These are phyloP conservation scores for Yamadazyma ubonensis DNA, from an alignment of 805 yeast species.

Conservation along the genomic window DNA sequence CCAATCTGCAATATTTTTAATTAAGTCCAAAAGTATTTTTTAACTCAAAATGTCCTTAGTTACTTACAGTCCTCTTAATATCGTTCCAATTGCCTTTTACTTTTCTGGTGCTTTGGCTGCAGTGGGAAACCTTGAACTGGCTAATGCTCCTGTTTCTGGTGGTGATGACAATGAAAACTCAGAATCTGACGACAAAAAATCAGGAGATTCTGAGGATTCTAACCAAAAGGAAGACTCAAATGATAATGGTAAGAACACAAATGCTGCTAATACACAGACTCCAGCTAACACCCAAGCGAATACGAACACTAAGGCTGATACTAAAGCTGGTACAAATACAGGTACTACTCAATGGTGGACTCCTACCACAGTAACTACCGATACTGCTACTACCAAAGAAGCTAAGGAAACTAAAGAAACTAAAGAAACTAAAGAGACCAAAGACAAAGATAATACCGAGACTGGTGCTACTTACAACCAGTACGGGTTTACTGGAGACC, in stretches of 20 bases:
- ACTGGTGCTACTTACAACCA: constrained; percentile 32
- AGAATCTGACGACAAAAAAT: background rate
- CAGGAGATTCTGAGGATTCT: background rate
- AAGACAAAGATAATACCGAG: constrained; percentile 14
- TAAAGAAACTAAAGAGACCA: constrained; percentile 10
- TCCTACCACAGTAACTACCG: constrained; percentile 15
- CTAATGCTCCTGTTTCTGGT: background rate
- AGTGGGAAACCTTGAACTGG: constrained; percentile 15
- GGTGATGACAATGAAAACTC: constrained; percentile 5
- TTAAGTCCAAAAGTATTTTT: background rate
- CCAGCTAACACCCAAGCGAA: constrained; percentile 11
- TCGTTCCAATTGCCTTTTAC: constrained; percentile 5
- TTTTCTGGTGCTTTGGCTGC: constrained; percentile 4
- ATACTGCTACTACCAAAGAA: constrained; percentile 14
- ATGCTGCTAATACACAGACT: constrained; percentile 8
- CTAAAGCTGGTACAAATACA: constrained; percentile 7
- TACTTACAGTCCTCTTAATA: background rate
- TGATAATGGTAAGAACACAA: constrained; percentile 10
- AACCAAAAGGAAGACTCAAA: constrained; percentile 8
- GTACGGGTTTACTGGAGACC: constrained; percentile 44
- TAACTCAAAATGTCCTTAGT: constrained; percentile 6
- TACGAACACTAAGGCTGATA: constrained; percentile 11
- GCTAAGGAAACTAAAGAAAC: constrained; percentile 9
- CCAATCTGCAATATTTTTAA: background rate
- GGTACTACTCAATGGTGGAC: constrained; percentile 18